A percentile compares a stretch with the other conserved stretches of the same genome.
Conservation (phyloP, 108 stramenopile genomes). For the Parmales sp. region DNA sequence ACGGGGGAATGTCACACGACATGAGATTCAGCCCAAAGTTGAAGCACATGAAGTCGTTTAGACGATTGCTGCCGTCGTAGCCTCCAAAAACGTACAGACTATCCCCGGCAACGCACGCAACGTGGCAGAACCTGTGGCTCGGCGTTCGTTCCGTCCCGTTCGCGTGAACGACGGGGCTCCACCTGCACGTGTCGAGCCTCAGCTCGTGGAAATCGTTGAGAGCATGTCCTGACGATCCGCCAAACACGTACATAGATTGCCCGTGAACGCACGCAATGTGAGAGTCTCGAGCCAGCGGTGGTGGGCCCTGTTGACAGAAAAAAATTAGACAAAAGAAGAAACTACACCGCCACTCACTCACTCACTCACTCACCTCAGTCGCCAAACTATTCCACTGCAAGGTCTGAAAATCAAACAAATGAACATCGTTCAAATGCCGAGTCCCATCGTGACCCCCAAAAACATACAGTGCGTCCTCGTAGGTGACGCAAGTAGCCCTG, state of each 20-base stretch:
- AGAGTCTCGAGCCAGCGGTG: conserved; percentile 79
- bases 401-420: conserved; percentile 78
- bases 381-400: conserved; percentile 54
- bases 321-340: too few relatives aligned
- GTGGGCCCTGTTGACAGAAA: too few relatives aligned
- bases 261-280: conserved; percentile 77
- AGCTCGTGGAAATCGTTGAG: conserved; percentile 94
- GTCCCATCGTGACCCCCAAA: conserved; percentile 95
- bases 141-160: conserved; percentile 16
- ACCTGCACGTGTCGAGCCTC: conserved; percentile 32
- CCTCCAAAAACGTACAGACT: conserved; percentile 86
- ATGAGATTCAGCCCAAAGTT: conserved; percentile 47
- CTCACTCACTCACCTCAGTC: conserved; percentile 35
- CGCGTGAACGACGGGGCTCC: neutral
- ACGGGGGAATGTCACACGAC: conserved; percentile 56
- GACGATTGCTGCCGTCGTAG: conserved; percentile 78
- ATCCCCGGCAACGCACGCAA: conserved; percentile 54
- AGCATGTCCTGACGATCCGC: conserved; percentile 81
- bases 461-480: conserved; percentile 63
- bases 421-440: conserved; percentile 84
- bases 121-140: conserved; percentile 85
- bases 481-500: conserved; percentile 77
- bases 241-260: conserved; percentile 51
- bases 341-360: too few relatives aligned
- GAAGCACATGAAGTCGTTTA: conserved; percentile 82